A percentile compares a stretch with the other conserved stretches of the same genome.
Conservation (phyloP, 345 rosid genomes). For the Raphanus raphanistrum region DNA sequence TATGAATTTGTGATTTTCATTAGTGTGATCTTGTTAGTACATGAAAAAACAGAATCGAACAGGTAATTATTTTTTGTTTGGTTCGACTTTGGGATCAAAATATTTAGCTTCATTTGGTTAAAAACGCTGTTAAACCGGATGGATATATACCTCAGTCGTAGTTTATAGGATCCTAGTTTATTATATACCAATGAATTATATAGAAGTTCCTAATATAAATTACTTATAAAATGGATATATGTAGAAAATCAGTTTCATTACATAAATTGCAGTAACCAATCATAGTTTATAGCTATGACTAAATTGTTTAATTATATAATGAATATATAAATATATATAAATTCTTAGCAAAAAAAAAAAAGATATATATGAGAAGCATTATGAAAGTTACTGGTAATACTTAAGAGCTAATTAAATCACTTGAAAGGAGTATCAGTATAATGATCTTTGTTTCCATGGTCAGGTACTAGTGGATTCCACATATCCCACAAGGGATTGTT, state of each 20-base stretch:
- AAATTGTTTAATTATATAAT: slow-evolving; percentile 4
- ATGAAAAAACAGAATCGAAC: no score
- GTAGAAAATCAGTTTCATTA: slow-evolving; percentile 26
- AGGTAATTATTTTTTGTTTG: neutral
- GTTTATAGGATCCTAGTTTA: neutral
- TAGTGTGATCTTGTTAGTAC: neutral
- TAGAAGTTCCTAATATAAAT: neutral
- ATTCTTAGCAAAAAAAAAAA: no score
- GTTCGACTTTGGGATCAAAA: neutral
- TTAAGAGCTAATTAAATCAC: slow-evolving; percentile 35
- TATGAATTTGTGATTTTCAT: neutral
- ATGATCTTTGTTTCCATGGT: slow-evolving; percentile 49
- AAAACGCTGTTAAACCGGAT: neutral
- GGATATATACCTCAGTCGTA: neutral
- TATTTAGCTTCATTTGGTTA: neutral
- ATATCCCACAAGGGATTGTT: slow-evolving; percentile 62
- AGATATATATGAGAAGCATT: slow-evolving; percentile 12
- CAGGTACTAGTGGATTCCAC: slow-evolving; percentile 77
- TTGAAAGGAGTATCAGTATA: slow-evolving; percentile 58
- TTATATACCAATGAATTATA: neutral
- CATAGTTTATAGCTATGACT: slow-evolving; percentile 23
- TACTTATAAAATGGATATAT: slow-evolving; percentile 2
- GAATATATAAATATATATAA: neutral
- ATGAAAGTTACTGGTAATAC: neutral
- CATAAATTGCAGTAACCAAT: slow-evolving; percentile 27